Percentiles rank a stretch among this genome's conserved stretches.
Evolutionary conservation across 257 asterid species (phyloP).

Genomic region (Solanum piurae): DNA sequence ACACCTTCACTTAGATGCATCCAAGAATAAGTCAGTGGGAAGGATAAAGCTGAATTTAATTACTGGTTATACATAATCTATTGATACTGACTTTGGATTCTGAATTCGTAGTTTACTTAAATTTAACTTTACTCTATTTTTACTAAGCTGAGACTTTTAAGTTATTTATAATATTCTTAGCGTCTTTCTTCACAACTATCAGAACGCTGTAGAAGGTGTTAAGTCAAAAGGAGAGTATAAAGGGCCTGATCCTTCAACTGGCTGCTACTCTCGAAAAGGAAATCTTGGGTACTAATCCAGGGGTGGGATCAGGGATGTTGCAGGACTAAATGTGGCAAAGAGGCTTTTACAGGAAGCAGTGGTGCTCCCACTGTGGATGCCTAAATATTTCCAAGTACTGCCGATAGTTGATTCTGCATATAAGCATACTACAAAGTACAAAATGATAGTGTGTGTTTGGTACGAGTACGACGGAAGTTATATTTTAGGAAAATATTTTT

Average conservation of each 20-base stretch:
- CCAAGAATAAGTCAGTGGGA: neutral
- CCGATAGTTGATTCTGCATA: neutral
- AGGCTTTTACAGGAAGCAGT: slow-evolving; percentile 94
- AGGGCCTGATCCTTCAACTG: slow-evolving; percentile 84
- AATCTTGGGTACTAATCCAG: slow-evolving; percentile 76
- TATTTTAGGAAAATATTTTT: neutral
- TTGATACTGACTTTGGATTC: neutral
- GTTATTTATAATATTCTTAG: neutral
- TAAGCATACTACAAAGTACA: neutral
- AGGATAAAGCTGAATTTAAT: neutral
- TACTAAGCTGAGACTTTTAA: neutral
- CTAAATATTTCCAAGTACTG: slow-evolving; percentile 83
- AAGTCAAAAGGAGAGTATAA: slow-evolving; percentile 61
- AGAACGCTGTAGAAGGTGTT: slow-evolving; percentile 61
- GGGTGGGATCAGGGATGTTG: slow-evolving; percentile 57
- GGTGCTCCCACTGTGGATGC: slow-evolving; percentile 95
- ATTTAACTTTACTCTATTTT: neutral
- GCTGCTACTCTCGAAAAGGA: slow-evolving; percentile 98
- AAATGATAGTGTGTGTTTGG: neutral
- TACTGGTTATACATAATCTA: neutral
- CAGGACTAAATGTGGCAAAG: slow-evolving; percentile 88
- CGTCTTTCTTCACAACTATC: neutral
- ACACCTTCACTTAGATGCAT: neutral
- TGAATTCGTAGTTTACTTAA: neutral
- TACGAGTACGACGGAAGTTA: neutral